phyloP scores from a whole-genome alignment of 345 rosid species.

The Citrus glauca region DNA sequence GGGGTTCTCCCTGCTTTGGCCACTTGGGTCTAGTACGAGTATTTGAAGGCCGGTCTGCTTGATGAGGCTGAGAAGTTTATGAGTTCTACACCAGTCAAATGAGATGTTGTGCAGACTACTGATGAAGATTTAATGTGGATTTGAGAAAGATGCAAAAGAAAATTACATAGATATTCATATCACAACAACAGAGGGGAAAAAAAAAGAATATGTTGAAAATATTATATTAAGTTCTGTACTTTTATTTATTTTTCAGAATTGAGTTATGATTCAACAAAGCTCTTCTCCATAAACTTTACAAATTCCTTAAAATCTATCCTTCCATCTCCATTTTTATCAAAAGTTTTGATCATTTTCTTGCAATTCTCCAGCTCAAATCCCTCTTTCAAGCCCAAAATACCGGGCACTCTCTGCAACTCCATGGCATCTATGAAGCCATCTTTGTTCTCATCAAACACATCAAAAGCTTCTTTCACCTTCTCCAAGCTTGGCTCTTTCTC shows the following conservation, averaged over 20 bases:
- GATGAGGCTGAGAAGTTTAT: constrained; percentile 55
- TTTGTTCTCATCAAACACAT: constrained; percentile 70
- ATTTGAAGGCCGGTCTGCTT: constrained; percentile 57
- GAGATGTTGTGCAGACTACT: constrained; percentile 65
- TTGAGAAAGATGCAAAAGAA: not conserved
- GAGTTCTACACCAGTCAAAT: constrained; percentile 60
- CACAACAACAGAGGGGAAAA: not conserved
- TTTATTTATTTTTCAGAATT: not conserved
- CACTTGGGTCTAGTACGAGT: constrained; percentile 54
- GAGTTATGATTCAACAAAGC: constrained; percentile 31
- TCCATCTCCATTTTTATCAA: constrained; percentile 55
- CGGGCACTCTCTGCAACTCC: constrained; percentile 67
- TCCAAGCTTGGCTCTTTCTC: constrained; percentile 76
- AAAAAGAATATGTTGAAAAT: not conserved
- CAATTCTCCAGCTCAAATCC: constrained; percentile 47
- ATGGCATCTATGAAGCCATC: constrained; percentile 72
- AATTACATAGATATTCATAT: not conserved
- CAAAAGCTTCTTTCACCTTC: constrained; percentile 71
- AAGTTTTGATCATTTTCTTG: constrained; percentile 53
- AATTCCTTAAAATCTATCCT: constrained; percentile 68
- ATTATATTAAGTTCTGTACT: not conserved
- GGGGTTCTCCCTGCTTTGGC: constrained; percentile 69
- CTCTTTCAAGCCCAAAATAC: constrained; percentile 44
- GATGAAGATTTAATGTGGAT: not conserved
- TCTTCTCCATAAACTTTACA: constrained; percentile 62